Base-by-base conservation (phyloP, 805 yeast species). In the Saccharomycopsis oosterbeekiorum region DNA sequence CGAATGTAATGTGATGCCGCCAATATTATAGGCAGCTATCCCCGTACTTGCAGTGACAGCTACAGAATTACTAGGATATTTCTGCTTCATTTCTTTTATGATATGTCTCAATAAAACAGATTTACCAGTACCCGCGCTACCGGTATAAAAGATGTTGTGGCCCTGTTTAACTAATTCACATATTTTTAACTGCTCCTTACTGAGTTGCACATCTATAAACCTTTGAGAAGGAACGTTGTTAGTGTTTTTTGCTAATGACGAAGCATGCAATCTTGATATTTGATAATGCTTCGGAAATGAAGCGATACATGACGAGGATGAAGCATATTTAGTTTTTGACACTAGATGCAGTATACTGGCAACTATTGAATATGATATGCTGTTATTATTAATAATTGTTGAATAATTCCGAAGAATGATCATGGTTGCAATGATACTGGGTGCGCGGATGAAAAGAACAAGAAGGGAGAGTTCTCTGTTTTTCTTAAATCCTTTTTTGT, bases 61-160 rank as follows among this genome's bases (percentile, higher is more conserved):
- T 3, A 88, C 89, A 14, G 75, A 69, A 1, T 80, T 82, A 0
- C 65, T 65, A 0, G 79, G 77, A 69, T 82, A 78, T 62, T 76
- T 78, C 1, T 65, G 63, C 64, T 74, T 77, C 60, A 88, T 70
- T 0, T 77, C 72, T 67, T 81, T 80, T 60, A 88, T 87, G 42
- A 88, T 76, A 11, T 83, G 77, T 64, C 80, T 79, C 58, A 94
- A 74, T n/a, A 94, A 75, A 3, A 94, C 86, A 1, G 99, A 93
- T 70, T 94, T 94, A 70, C 99, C 99, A 0, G 99, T 94, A 68
- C 99, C 99, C 0, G 99, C 99, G 40, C 97, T 90, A 58, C 99
- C 99, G 0, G 99, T 94, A 70, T 89, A 94, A 70, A 94, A 94
- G 2, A 94, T 74, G 62, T 86, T 89, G 17, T 76, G 74, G 0